Evolutionary conservation across 129 eudicot genomes (phyloP), one percentile per base, ranked within the genome.

Genomic region (Flaveria brownii): DNA sequence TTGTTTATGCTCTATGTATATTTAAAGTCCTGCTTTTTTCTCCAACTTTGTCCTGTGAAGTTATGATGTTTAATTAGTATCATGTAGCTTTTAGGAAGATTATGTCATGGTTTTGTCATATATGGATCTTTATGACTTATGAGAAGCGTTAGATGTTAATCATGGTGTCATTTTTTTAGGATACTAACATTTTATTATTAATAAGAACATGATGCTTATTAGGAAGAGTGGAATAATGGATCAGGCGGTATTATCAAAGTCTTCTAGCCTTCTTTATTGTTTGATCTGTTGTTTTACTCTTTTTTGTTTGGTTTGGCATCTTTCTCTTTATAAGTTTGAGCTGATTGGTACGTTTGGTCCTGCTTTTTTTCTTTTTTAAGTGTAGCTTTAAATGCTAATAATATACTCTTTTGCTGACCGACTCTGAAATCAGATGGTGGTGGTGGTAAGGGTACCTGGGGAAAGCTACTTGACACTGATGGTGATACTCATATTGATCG

Each of bases 401-500:
- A 12, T 33, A 4, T 79, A 50, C 23, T 39, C 22, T 9, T 46
- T 33, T 73, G 41, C 39, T 30, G 47, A 74, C 43, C 47, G 39
- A 61, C 26, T 25, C n/a, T 74, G 73, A 72, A 62, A 73, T 78
- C 93, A 93, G 98, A 93, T 78, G 98, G 98, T 26, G 98, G 81
- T 50, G 98, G 98, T 49, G 98, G 98, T 3, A 93, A 93, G 85
- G 98, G 98, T 42, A 94, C 97, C n/a, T 94, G 98, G 98, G 98
- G 98, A 64, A 94, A 87, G 75, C 72, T 88, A 67, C 96, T 94
- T 6, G 98, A 94, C 80, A 94, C 97, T 75, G 93, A 82, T 65
- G 88, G 84, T 51, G 97, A 85, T 64, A 26, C 90, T 69, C 90
- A 79, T 67, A 72, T 91, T 42, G 98, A 94, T 78, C 87, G 87